Conservation (phyloP, 805 yeast species). For the Monosporozyma unispora region DNA sequence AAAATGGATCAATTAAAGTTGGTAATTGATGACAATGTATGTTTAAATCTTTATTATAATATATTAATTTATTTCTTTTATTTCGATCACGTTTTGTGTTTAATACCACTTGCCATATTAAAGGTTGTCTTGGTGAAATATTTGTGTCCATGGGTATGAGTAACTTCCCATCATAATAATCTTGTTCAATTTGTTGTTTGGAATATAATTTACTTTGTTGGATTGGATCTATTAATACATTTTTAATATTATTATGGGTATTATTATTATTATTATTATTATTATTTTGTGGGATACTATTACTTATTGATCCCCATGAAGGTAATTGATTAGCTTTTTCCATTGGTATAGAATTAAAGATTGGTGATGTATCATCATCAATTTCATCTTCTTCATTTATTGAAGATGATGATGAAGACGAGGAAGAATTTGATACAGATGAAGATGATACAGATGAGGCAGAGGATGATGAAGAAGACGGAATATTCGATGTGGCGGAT, state of each 20-base stretch:
- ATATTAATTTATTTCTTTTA: slow-evolving; percentile 39
- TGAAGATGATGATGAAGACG: neutral
- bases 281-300: neutral
- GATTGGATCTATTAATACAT: neutral
- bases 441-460: neutral
- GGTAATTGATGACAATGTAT: slow-evolving; percentile 36
- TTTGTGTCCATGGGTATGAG: neutral
- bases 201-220: neutral
- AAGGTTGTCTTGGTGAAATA: neutral
- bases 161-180: slow-evolving; percentile 1
- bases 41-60: slow-evolving; percentile 51
- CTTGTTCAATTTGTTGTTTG: slow-evolving; percentile 1
- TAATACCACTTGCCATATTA: slow-evolving; percentile 18
- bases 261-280: neutral
- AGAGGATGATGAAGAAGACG: neutral
- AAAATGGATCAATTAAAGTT: neutral
- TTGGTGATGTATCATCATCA: neutral
- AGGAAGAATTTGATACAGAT: neutral
- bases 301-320: neutral
- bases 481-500: slow-evolving; percentile 34
- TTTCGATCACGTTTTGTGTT: slow-evolving; percentile 18
- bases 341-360: neutral
- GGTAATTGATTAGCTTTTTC: neutral
- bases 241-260: neutral
- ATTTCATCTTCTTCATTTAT: neutral